A percentile compares a stretch with the other conserved stretches of the same genome.
Evolutionary conservation across 176 grass and related monocot genomes (phyloP).

Genomic region (Oryza meridionalis): DNA sequence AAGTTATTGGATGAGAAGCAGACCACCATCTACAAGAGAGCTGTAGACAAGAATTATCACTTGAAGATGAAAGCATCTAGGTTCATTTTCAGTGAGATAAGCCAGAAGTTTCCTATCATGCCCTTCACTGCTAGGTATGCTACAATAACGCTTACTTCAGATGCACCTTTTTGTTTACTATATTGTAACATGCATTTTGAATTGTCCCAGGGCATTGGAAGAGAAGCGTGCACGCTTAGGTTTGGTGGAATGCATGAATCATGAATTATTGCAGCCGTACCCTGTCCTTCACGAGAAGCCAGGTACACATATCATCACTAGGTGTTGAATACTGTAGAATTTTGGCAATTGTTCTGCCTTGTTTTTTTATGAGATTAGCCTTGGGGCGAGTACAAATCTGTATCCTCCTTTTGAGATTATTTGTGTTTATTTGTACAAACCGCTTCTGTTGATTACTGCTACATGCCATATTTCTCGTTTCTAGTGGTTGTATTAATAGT

Average conservation of each 20-base stretch:
- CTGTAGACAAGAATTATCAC: constrained; percentile 96
- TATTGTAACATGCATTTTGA: not conserved
- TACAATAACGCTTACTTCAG: not conserved
- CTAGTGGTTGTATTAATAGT: not conserved
- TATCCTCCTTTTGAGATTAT: not conserved
- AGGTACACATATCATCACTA: constrained; percentile 52
- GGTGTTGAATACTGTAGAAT: not conserved
- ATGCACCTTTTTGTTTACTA: not conserved
- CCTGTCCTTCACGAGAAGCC: constrained; percentile 98
- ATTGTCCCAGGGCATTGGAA: constrained; percentile 76
- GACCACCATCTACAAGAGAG: constrained; percentile 99
- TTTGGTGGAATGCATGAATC: constrained; percentile 96
- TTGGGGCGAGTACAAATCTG: not conserved
- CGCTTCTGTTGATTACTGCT: constrained; percentile 4
- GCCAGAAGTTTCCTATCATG: constrained; percentile 98
- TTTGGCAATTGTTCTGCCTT: not conserved
- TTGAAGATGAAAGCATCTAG: constrained; percentile 98
- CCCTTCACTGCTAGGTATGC: constrained; percentile 89
- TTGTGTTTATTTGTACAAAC: not conserved
- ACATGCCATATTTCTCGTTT: not conserved
- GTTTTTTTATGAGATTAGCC: not conserved
- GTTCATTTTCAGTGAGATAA: constrained; percentile 99
- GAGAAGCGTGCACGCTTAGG: constrained; percentile 94
- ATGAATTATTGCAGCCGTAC: constrained; percentile 97
- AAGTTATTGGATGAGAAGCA: constrained; percentile 98